Base-by-base conservation (phyloP, 2,329 filamentous ascomycete genomes). In the Diplodia scrobiculata region DNA sequence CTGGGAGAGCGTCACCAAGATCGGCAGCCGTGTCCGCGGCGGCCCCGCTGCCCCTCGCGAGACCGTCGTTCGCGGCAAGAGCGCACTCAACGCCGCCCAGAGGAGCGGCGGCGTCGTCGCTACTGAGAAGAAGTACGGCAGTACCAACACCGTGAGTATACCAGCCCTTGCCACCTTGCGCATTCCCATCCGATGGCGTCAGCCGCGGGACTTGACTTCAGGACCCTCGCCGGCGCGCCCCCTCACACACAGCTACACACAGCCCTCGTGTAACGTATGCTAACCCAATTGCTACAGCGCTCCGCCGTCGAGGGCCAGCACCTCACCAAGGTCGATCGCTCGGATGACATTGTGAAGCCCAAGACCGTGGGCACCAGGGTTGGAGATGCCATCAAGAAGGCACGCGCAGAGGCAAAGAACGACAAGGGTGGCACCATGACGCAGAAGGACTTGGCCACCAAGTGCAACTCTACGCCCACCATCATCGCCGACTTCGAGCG, bases 271-370 rank as follows among this genome's bases (percentile, higher is more conserved):
- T 19, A 21, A 47, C 34, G 7, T 11, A 70, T 81, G 76, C 83
- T 69, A 80, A 83, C 73, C 84, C 32, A 2, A 17, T 27, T 32
- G 3, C 17, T n/a, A 45, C 45, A 68, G 51, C 45, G 80, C 68
- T 82, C 81, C 68, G 84, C 76, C 64, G 74, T 84, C 71, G 94
- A 98, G 81, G 95, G 95, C 73, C 95, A 99, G 82, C 93, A 91
- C 77, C 85, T 98, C 71, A 98, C 95, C 72, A 97, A 98, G 84
- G 93, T 99, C 79, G 95, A 98, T 84, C 93, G 94, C 72, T 89
- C 88, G 77, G 93, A 98, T 84, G 95, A 97, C 78, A 97, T 97
- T 81, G 89, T 98, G 81, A 97, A 97, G 84, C 93, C 92, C 76
- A 96, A 96, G 83, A 96, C 92, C 54, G 84, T 79, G 67, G 92